Conservation (phyloP, 371 early-diverging fungal species). For the Lichtheimia ramosa region DNA sequence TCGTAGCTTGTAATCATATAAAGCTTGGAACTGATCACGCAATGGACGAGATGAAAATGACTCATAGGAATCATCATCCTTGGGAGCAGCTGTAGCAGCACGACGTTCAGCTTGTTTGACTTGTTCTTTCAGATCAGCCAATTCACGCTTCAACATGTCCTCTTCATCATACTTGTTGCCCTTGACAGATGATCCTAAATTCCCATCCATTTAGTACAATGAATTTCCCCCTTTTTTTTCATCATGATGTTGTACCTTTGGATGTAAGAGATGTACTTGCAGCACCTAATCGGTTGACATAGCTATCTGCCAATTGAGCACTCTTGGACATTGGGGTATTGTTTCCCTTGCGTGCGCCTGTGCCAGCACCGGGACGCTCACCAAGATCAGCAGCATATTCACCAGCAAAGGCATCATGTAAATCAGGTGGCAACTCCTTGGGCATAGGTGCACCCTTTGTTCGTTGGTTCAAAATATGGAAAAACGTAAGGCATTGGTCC, state of each 20-base stretch:
- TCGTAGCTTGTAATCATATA: slow-evolving; percentile 51
- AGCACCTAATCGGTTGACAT: slow-evolving; percentile 49
- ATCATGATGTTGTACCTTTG: too few species aligned
- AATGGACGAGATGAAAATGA: slow-evolving; percentile 44
- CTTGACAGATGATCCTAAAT: slow-evolving; percentile 22
- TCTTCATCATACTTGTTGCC: slow-evolving; percentile 48
- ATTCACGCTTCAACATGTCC: slow-evolving; percentile 43
- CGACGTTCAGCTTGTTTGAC: slow-evolving; percentile 43
- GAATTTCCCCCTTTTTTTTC: too few species aligned
- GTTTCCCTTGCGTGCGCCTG: slow-evolving; percentile 47
- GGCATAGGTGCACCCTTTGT: slow-evolving; percentile 45
- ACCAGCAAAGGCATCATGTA: slow-evolving; percentile 53
- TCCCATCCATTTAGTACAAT: not conserved
- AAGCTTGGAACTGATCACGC: slow-evolving; percentile 49
- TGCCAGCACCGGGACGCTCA: slow-evolving; percentile 50
- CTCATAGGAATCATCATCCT: slow-evolving; percentile 24
- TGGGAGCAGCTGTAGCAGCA: slow-evolving; percentile 21
- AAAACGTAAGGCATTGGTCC: slow-evolving; percentile 64
- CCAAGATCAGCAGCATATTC: slow-evolving; percentile 55
- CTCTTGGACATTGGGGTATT: slow-evolving; percentile 49
- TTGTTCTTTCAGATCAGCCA: slow-evolving; percentile 40
- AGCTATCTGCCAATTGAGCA: slow-evolving; percentile 49
- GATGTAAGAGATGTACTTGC: slow-evolving; percentile 50
- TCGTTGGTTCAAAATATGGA: slow-evolving; percentile 64
- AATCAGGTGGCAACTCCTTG: slow-evolving; percentile 46